Evolutionary conservation across 2,329 filamentous ascomycete genomes (phyloP).

Genomic region (Magnaporthiopsis rhizophila): DNA sequence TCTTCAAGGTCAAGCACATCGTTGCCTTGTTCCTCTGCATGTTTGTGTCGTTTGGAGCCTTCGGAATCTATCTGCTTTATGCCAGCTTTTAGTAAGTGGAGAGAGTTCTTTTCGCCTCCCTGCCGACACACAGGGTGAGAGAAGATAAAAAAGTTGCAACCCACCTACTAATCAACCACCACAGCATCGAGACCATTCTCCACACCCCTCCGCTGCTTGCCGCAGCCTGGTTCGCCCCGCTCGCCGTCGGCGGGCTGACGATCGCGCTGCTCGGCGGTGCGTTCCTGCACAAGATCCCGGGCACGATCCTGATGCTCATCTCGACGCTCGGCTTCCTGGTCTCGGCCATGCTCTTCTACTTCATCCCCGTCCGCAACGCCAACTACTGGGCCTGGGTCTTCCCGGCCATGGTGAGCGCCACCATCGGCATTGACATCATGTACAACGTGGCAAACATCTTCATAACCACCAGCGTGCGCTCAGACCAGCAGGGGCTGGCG

Average conservation of each 20-base stretch:
- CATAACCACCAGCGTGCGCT: constrained; percentile 54
- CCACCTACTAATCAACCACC: constrained; percentile 14
- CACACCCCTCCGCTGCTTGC: constrained; percentile 38
- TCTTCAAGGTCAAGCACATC: constrained; percentile 64
- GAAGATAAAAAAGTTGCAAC: background rate
- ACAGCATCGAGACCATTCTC: constrained; percentile 40
- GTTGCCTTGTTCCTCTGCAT: constrained; percentile 49
- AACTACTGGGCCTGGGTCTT: constrained; percentile 60
- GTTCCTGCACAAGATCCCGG: constrained; percentile 41
- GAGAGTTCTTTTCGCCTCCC: no score
- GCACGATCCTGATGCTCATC: constrained; percentile 38
- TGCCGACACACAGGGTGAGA: background rate
- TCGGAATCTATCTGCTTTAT: constrained; percentile 59
- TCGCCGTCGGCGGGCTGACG: constrained; percentile 46
- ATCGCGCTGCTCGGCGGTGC: constrained; percentile 41
- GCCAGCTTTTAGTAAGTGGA: constrained; percentile 50
- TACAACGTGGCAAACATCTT: constrained; percentile 62
- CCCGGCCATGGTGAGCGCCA: constrained; percentile 50
- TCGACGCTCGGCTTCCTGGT: constrained; percentile 41
- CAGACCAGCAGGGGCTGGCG: constrained; percentile 52
- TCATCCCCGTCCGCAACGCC: constrained; percentile 38
- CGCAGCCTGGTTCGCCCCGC: constrained; percentile 46
- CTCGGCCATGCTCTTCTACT: constrained; percentile 42
- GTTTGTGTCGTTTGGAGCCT: constrained; percentile 57
- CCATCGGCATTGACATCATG: constrained; percentile 57